Evolutionary conservation across 2,329 filamentous ascomycete genomes (phyloP), one percentile per base, ranked within the genome.

Genomic region (Arthroderma uncinatum): DNA sequence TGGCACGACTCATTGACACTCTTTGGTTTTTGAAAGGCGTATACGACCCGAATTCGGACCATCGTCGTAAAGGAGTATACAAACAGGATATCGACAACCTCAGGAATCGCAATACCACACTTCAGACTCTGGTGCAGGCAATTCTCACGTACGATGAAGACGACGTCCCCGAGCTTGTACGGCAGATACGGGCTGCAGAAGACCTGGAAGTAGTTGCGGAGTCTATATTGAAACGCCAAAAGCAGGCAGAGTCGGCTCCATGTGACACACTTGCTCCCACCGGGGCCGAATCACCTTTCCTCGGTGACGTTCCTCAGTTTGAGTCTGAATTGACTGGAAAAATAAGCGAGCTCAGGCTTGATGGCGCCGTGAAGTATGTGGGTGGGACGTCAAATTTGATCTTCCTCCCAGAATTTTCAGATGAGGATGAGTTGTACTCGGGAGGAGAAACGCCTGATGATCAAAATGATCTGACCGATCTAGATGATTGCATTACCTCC

Each of bases 1-100:
- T 10, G 28, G 4, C 9, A 10, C 19, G 25, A 6, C 23, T 40
- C 19, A 33, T 47, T 53, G 28, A 36, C 47, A 55, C 30, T 55
- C 12, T 2, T 50, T 30, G 21, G 23, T 10, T 50, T 4, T 28
- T n/a, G 14, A 12, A 50, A 74, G 96, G 93, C 70, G 79, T 96
- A 62, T 97, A 97, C 77, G 92, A 97, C 68, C 92, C 91, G 2
- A 94, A 91, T 68, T 95, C 91, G 58, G 93, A 98, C 70, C 91
- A 96, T 70, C 86, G 93, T 53, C 85, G 93, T 54, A 97, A 97
- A 71, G 93, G 93, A 59, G 93, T 97, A 53, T 97, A 97, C 71
- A 91, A 92, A 67, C 90, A 95, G 72, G 93, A 95, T 71, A 83
- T 87, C 23, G 91, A 95, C 70, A 89, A 82, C 67, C 80, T 92